Evolutionary conservation across 1,284 basidiomycete species (phyloP), one percentile per base, ranked within the genome.

Genomic region (Tilletia indica): DNA sequence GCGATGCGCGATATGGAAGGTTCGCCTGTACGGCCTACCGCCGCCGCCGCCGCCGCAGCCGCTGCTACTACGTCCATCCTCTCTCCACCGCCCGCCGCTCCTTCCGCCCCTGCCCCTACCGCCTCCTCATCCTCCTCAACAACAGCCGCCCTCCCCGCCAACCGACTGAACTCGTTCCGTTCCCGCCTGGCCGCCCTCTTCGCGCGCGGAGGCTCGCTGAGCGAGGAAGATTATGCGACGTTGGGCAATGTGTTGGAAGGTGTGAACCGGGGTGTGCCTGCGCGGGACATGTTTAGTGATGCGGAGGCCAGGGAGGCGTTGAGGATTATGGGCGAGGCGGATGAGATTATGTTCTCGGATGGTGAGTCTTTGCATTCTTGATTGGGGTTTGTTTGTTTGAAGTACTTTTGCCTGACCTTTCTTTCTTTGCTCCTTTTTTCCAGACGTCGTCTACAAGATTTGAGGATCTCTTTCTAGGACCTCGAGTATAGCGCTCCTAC

Each of bases 331-430:
- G 88, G 89, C 68, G 90, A 92, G 56, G 88, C 88, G 34, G 92
- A 94, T 79, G 91, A 95, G 85, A 86, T 97, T 77, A 94, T 97
- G 93, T 88, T 93, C 78, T 90, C 90, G 72, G 92, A 92, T 56
- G 91, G 90, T 72, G 68, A 64, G 61, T 64, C 21, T 31, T 12
- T 12, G 4, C 5, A n/a, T 8, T 9, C 36, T 39, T 36, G 61
- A 39, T 39, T 64, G 51, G 51, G 2, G 12, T 25, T 19, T 54
- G 1, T 54, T 54, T 54, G 16, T 12, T n/a, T 12, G 38, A 12
- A 31, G 25, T 31, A 31, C 25, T 31, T 31, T 6, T 64, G 6
- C 12, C 34, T 39, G 31, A 42, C 47, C 25, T 48, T 49, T 31
- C 39, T 16, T 36, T 34, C 36, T 11, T 3, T 42, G 42, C 45